Evolutionary conservation across 2,329 filamentous ascomycete species (phyloP), one percentile per base, ranked within the genome.

Genomic region (Monilinia aucupariae): DNA sequence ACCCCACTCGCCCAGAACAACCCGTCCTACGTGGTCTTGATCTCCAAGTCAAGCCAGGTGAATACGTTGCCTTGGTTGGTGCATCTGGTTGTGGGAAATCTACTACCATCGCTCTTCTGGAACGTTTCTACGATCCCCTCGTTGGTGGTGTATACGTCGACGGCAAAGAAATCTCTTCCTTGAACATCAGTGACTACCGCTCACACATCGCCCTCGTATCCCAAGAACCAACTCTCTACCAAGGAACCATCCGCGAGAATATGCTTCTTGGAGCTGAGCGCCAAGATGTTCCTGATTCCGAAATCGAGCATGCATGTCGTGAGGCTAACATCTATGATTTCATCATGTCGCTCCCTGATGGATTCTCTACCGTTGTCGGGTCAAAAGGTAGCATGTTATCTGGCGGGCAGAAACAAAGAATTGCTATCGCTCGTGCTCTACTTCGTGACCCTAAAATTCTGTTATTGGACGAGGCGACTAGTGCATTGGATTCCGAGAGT

Each of bases 281-380:
- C 15, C 84, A 88, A 7, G 80, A 86, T 34, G 82, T 94, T 0
- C 76, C 85, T 0, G 91, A 97, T 64, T 85, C 87, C 63, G 82
- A 83, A 1, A 81, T 97, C 59, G 82, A 89, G 61, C 84, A 86
- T 71, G 92, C 90, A 1, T 96, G 92, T 79, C 88, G 88, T 64
- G 91, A 96, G 73, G 90, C 92, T 69, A 96, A 96, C 73, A 96
- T 96, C 68, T 92, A 92, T 76, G 91, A 96, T 71, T 96, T 96
- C 73, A 92, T 96, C 77, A 80, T 90, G 69, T 93, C 89, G 5
- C 79, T 96, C 22, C 91, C 90, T 0, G 91, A 96, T 2, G 92
- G 91, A 20, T 92, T 96, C 78, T 84, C 87, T 71, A 96, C 92
- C 0, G 73, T 92, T 2, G 92, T 96, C 37, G 93, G 94, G 34